phyloP scores from a whole-genome alignment of 2,329 filamentous ascomycete species.

The Epichloe sibirici region DNA sequence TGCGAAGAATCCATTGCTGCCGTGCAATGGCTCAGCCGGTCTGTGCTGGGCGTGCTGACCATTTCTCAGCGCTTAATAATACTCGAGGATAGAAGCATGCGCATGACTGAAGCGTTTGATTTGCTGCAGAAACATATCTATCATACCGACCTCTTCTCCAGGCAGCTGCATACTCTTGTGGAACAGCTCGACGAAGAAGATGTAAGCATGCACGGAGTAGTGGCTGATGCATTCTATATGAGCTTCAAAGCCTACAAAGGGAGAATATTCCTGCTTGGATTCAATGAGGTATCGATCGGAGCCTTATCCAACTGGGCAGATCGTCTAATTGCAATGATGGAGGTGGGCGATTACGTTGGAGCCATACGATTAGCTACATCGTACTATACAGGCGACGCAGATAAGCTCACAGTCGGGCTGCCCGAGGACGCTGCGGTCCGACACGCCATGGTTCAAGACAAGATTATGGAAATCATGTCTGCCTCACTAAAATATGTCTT shows the following conservation, averaged over 20 bases:
- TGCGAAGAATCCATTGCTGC: slow-evolving; percentile 92
- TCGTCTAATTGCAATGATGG: slow-evolving; percentile 83
- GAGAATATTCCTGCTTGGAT: slow-evolving; percentile 81
- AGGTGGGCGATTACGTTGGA: slow-evolving; percentile 87
- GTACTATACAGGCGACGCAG: slow-evolving; percentile 84
- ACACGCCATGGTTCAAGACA: slow-evolving; percentile 75
- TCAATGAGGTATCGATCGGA: slow-evolving; percentile 84
- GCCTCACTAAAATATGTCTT: slow-evolving; percentile 88
- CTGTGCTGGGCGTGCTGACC: slow-evolving; percentile 81
- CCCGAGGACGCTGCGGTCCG: slow-evolving; percentile 69
- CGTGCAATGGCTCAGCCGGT: slow-evolving; percentile 91
- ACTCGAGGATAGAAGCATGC: slow-evolving; percentile 76
- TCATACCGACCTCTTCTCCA: slow-evolving; percentile 80
- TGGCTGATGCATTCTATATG: slow-evolving; percentile 97
- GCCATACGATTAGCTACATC: slow-evolving; percentile 83
- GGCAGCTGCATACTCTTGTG: slow-evolving; percentile 71
- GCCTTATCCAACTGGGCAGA: slow-evolving; percentile 96
- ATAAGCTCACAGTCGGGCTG: slow-evolving; percentile 86
- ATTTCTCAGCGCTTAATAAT: slow-evolving; percentile 90
- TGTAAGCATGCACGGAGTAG: slow-evolving; percentile 81
- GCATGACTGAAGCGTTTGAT: slow-evolving; percentile 90
- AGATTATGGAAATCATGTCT: slow-evolving; percentile 83
- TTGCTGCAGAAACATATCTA: slow-evolving; percentile 86
- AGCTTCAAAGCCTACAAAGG: slow-evolving; percentile 95
- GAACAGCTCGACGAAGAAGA: slow-evolving; percentile 84